These are phyloP conservation scores for Wolfiporia cocos DNA, from an alignment of 1,284 basidiomycete genomes.

Conservation along the genomic window DNA sequence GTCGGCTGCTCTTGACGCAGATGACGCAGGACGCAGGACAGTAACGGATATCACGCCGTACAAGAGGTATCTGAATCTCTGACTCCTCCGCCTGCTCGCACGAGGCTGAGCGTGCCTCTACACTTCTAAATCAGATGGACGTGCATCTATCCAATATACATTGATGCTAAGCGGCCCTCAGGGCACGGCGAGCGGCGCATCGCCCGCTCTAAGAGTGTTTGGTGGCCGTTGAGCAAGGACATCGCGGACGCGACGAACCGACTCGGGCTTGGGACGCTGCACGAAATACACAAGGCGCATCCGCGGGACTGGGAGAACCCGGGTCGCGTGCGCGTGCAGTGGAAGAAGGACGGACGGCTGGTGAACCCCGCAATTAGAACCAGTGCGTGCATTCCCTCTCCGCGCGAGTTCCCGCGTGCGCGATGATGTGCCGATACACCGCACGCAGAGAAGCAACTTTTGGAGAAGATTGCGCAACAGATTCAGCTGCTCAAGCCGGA, in stretches of 20 bases:
- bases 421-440: conserved; percentile 1
- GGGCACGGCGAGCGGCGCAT: conserved; percentile 81
- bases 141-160: conserved; percentile 93
- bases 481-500: conserved; percentile 74
- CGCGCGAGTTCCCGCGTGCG: conserved; percentile 3
- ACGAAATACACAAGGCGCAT: conserved; percentile 87
- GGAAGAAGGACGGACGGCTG: conserved; percentile 76
- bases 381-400: conserved; percentile 47
- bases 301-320: conserved; percentile 97
- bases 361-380: conserved; percentile 72
- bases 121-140: conserved; percentile 90
- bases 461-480: conserved; percentile 70
- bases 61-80: conserved; percentile 49
- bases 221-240: conserved; percentile 92
- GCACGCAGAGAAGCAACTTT: conserved; percentile 72
- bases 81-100: too few relatives aligned
- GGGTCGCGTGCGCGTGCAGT: conserved; percentile 86
- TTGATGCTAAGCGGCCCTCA: conserved; percentile 91
- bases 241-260: conserved; percentile 81
- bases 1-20: conserved; percentile 10
- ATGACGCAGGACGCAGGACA: conserved; percentile 22
- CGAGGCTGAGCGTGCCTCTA: too few relatives aligned
- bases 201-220: conserved; percentile 73
- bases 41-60: conserved; percentile 73
- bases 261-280: conserved; percentile 75